A percentile compares a stretch with the other conserved stretches of the same genome.
Conservation (phyloP, 805 yeast genomes). For the Candida gorgasii region DNA sequence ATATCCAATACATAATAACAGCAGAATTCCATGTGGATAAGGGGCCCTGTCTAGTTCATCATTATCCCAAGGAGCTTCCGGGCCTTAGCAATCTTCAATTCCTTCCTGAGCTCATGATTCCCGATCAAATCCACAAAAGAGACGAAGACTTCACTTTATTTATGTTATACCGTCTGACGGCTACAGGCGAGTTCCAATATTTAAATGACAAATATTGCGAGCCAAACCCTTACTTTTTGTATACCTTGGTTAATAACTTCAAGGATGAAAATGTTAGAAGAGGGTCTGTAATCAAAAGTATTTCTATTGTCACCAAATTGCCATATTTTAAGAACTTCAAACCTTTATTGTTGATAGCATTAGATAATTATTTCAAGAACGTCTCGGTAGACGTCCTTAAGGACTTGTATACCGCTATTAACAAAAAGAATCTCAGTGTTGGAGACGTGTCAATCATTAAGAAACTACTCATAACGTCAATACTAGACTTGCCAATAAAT, state of each 20-base stretch:
- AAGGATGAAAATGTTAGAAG: constrained; percentile 47
- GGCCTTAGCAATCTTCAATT: constrained; percentile 37
- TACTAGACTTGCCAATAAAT: constrained; percentile 42
- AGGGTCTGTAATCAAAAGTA: constrained; percentile 60
- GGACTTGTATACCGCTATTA: constrained; percentile 33
- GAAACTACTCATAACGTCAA: constrained; percentile 41
- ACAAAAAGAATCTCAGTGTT: constrained; percentile 29
- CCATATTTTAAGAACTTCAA: constrained; percentile 56
- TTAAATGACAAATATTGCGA: constrained; percentile 33
- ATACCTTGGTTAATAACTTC: constrained; percentile 55
- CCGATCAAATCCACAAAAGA: constrained; percentile 58
- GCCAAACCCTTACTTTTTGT: constrained; percentile 49
- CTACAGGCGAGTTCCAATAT: constrained; percentile 42
- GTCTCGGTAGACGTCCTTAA: constrained; percentile 22
- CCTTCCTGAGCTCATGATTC: constrained; percentile 60
- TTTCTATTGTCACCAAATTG: constrained; percentile 58
- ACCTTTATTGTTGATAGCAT: constrained; percentile 55
- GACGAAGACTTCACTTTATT: constrained; percentile 61
- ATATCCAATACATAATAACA: constrained; percentile 59
- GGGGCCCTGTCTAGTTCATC: constrained; percentile 67
- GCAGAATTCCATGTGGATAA: constrained; percentile 79
- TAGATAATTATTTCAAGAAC: constrained; percentile 46
- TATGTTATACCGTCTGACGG: constrained; percentile 47
- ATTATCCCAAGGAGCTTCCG: constrained; percentile 36
- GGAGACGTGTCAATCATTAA: constrained; percentile 32